Base-by-base conservation (phyloP, 2,329 filamentous ascomycete species). In the Trichoderma pleuroti region DNA sequence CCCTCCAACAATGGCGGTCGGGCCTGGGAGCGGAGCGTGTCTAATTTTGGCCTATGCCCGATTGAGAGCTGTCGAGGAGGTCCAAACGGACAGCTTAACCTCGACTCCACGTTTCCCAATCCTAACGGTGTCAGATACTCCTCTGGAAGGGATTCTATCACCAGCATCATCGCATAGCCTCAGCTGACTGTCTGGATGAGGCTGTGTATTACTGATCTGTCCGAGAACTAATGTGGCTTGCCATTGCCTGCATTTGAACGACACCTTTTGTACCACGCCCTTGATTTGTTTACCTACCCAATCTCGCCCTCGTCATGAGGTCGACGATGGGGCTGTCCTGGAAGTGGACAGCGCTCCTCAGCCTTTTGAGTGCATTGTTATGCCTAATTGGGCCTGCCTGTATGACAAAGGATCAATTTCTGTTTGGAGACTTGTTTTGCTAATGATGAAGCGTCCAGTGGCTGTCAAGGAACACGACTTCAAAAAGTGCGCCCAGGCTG, bases 381-480 rank as follows among this genome's bases (percentile, higher is more conserved):
- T 88, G 85, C 76, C 80, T 93, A 34, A 81, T 92, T 74, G 86
- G 86, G 62, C 88, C 90, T 77, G 87, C 87, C 82, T 85, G 92
- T 93, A 84, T 80, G 88, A 18, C 12, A n/a, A 1, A 26, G 12
- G 2, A 21, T 16, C 8, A 56, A 66, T 2, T 21, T 24, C 2
- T 8, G 4, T 16, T 56, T 7, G n/a, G 10, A 63, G 11, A 18
- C 18, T 24, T 1, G 5, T 24, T 11, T 49, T 36, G 42, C 74
- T 80, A 57, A 78, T 73, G 68, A 68, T 72, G 9, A 61, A 14
- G 52, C 9, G 30, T 36, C 5, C 36, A 97, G 94, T 88, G 74
- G 86, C 88, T 76, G 96, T 99, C 66, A 99, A 99, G 84, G 92
- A 97, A 79, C 90, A 97, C 77, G 94, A 97, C 81, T 99, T 98